Evolutionary conservation across 225 moss, liverwort and hornwort genomes (phyloP).

Genomic region (Sphagnum contortum): DNA sequence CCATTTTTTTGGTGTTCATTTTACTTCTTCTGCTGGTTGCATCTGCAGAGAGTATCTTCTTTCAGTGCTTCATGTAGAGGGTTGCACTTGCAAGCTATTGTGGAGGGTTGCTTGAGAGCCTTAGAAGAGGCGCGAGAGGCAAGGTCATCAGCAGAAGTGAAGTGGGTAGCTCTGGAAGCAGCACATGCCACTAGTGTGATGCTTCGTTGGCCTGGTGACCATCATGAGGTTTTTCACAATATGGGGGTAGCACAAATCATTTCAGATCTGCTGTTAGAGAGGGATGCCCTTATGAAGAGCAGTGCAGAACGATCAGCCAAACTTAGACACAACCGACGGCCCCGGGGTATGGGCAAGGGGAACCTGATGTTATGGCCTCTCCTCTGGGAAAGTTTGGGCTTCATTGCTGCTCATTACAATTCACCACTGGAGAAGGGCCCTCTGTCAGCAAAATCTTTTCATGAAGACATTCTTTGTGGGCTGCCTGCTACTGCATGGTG

Average conservation of each 20-base stretch:
- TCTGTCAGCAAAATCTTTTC: constrained; percentile 13
- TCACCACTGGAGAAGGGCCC: constrained; percentile 17
- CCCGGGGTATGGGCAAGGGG: constrained; percentile 40
- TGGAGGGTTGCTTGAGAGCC: constrained; percentile 55
- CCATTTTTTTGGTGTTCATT: too few species aligned
- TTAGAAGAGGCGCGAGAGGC: constrained; percentile 43
- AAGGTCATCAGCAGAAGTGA: constrained; percentile 30
- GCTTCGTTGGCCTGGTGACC: constrained; percentile 64
- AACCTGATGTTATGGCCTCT: constrained; percentile 57
- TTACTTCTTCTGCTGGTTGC: too few species aligned
- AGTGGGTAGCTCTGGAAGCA: constrained; percentile 54
- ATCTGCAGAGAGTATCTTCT: constrained; percentile 47
- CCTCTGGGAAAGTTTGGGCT: constrained; percentile 72
- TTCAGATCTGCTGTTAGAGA: constrained; percentile 32
- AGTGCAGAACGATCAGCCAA: constrained; percentile 20
- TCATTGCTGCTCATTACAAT: constrained; percentile 49
- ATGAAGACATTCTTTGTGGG: constrained; percentile 21
- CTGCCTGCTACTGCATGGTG: constrained; percentile 62
- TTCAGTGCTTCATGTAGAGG: constrained; percentile 58
- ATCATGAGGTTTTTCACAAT: constrained; percentile 39
- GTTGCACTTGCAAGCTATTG: constrained; percentile 41
- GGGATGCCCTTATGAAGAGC: constrained; percentile 14
- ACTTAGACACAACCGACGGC: constrained; percentile 20
- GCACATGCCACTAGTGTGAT: constrained; percentile 55
- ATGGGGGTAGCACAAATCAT: constrained; percentile 36